Base-by-base conservation (phyloP, 108 stramenopile genomes). In the Skeletonema tropicum region DNA sequence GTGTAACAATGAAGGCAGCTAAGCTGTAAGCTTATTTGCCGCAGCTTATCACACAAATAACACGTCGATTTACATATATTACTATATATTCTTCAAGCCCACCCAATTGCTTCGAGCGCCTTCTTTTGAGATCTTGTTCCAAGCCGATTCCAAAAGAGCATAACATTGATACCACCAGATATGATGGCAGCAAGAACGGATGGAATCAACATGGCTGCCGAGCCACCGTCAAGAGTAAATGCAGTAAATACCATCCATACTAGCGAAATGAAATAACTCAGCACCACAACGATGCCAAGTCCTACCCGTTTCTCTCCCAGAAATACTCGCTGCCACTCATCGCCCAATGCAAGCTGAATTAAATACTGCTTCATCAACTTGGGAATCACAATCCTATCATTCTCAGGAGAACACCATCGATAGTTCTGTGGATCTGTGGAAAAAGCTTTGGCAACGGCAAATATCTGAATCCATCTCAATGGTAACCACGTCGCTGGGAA, bases 291-390 rank as follows among this genome's bases (percentile, higher is more conserved):
- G 60, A 86, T 83, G 17, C 91, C 93, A 59, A 94, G 74, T 45
- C 84, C 89, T 21, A 92, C 83, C 9, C 90, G 86, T 49, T 74
- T 76, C 71, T 94, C 93, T 32, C 76, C 74, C 42, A 94, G 66
- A 68, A 89, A 86, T 33, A 92, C 86, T 25, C 93, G 85, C 39
- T 86, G 77, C 93, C 93, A 94, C 71, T 94, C 93, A 59, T 90
- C 88, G 6, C 87, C 74, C 59, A 92, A 76, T 8, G 86, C 76
- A 32, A 83, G 32, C 59, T 90, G 87, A 31, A 88, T 58, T 55
- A 92, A 52, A 35, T 84, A 86, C 31, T 76, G 68, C 41, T 83
- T 84, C 90, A 90, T 88, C 36, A 90, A 60, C 25, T 58, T 55
- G 19, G 70, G 75, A 26, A 84, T 77, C 11, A 64, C 33, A 31